Evolutionary conservation across 225 moss, liverwort and hornwort genomes (phyloP).

Genomic region (Sphagnum contortum): DNA sequence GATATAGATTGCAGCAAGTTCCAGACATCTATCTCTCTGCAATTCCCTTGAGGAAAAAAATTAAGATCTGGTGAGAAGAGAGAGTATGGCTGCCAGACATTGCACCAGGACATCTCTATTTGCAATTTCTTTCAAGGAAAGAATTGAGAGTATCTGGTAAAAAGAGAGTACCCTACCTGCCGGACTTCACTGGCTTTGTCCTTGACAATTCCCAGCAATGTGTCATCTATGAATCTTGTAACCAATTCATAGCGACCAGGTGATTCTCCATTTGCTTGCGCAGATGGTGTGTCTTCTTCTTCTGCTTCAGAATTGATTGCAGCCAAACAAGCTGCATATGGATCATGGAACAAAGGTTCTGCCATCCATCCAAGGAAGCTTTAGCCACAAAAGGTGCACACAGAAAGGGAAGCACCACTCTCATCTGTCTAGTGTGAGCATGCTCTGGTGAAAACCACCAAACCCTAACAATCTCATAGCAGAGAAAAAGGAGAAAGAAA

Average conservation of each 20-base stretch:
- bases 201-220: slow-evolving; percentile 36
- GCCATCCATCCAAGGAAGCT: slow-evolving; percentile 2
- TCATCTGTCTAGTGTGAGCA: not conserved
- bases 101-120: too few relatives aligned
- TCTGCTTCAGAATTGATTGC: slow-evolving; percentile 2
- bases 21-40: too few relatives aligned
- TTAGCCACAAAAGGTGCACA: not conserved
- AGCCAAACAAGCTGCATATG: slow-evolving; percentile 41
- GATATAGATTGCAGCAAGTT: too few relatives aligned
- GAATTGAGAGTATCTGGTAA: not conserved
- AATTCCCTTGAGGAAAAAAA: too few relatives aligned
- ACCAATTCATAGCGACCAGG: slow-evolving; percentile 38
- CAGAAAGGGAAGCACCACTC: not conserved
- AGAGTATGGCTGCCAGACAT: too few relatives aligned
- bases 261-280: slow-evolving; percentile 2
- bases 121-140: too few relatives aligned
- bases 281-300: not conserved
- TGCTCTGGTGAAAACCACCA: not conserved
- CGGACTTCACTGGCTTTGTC: slow-evolving; percentile 31
- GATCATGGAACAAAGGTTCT: slow-evolving; percentile 53
- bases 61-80: too few relatives aligned
- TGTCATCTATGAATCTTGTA: slow-evolving; percentile 51
- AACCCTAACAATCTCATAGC: not conserved
- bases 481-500: not conserved
- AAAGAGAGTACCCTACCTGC: slow-evolving; percentile 35